Conservation (phyloP, 257 asterid genomes). For the Jasminum sambac region DNA sequence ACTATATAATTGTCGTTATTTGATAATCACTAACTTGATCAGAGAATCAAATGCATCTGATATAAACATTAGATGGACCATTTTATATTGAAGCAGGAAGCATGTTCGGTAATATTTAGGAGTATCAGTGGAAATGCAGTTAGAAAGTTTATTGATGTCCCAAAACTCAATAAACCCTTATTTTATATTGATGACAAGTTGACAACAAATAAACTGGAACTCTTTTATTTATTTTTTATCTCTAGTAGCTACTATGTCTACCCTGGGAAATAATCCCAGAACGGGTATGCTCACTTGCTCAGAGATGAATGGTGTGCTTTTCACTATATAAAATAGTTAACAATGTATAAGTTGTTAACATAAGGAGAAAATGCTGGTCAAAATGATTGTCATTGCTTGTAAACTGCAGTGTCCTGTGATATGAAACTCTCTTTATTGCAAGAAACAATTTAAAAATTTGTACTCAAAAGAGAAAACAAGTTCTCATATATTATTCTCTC, state of each 20-base stretch:
- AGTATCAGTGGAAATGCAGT: constrained; percentile 11
- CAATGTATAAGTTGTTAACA: neutral
- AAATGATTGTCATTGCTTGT: neutral
- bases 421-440: neutral
- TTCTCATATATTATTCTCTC: neutral
- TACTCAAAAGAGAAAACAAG: neutral
- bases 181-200: neutral
- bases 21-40: neutral
- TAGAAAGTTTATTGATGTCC: constrained; percentile 12
- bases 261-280: neutral
- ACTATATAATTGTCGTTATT: neutral
- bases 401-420: neutral
- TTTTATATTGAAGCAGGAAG: neutral
- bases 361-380: neutral
- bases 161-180: constrained; percentile 5
- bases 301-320: constrained; percentile 15
- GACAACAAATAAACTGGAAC: neutral
- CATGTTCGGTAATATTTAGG: constrained; percentile 7
- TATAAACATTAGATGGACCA: constrained; percentile 1
- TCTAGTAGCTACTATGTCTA: neutral
- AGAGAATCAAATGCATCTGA: constrained; percentile 6
- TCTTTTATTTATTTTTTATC: neutral
- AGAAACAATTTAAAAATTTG: neutral
- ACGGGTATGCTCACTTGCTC: constrained; percentile 5
- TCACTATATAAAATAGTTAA: constrained; percentile 3